Percentiles rank a stretch among this genome's conserved stretches.
Evolutionary conservation across 768 basidiomycete genomes (phyloP).

Genomic region (Nidularia pulvinata): DNA sequence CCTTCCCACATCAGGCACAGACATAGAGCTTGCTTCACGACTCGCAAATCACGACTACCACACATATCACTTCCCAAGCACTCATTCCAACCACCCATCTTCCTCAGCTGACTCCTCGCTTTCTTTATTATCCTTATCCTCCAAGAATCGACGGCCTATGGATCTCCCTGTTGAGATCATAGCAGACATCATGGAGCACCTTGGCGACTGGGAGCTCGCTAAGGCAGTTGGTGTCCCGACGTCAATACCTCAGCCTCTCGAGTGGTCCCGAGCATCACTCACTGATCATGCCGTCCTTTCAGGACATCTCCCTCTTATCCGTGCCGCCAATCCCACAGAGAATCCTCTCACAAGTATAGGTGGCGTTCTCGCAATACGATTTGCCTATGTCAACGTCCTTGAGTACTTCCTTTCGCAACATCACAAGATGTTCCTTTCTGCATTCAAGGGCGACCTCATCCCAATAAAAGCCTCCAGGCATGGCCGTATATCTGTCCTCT

Average conservation of each 20-base stretch:
- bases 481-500: slow-evolving; percentile 69
- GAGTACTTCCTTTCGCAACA: slow-evolving; percentile 71
- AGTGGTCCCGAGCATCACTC: slow-evolving; percentile 70
- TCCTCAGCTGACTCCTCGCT: slow-evolving; percentile 25
- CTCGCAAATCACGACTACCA: slow-evolving; percentile 77
- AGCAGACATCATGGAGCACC: slow-evolving; percentile 73
- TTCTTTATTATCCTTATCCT: slow-evolving; percentile 17
- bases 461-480: slow-evolving; percentile 79
- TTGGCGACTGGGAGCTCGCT: slow-evolving; percentile 85
- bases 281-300: slow-evolving; percentile 77
- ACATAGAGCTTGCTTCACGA: slow-evolving; percentile 65
- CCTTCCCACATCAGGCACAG: slow-evolving; percentile 63
- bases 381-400: slow-evolving; percentile 76
- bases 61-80: slow-evolving; percentile 60
- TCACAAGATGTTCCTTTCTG: slow-evolving; percentile 59
- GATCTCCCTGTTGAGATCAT: slow-evolving; percentile 79
- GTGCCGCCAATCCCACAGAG: slow-evolving; percentile 52
- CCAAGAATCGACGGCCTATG: slow-evolving; percentile 32
- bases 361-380: slow-evolving; percentile 64
- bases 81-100: slow-evolving; percentile 18
- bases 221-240: slow-evolving; percentile 78
- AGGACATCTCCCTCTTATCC: slow-evolving; percentile 58
- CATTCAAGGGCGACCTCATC: slow-evolving; percentile 68
- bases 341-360: slow-evolving; percentile 72
- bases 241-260: slow-evolving; percentile 58